These are phyloP conservation scores for Datisca glomerata DNA, from an alignment of 306 rosid genomes.

Conservation along the genomic window DNA sequence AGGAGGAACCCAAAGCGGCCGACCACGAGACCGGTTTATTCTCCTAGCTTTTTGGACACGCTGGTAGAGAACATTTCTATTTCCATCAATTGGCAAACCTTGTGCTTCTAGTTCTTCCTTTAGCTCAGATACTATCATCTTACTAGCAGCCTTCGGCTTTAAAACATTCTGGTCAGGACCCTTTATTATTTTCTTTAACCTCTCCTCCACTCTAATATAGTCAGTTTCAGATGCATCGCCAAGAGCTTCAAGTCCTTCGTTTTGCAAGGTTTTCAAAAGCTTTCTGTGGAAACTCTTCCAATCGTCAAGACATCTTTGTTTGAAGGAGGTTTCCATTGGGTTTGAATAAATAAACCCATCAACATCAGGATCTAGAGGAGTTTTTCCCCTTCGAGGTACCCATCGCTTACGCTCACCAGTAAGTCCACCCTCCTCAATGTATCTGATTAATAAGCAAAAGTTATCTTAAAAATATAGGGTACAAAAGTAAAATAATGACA, in stretches of 20 bases:
- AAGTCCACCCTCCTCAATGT: conserved; percentile 84
- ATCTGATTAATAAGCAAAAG: conserved; percentile 41
- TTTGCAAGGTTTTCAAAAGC: conserved; percentile 53
- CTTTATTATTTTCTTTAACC: conserved; percentile 69
- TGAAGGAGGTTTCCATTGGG: conserved; percentile 90
- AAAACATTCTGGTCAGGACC: conserved; percentile 73
- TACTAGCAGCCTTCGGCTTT: conserved; percentile 98
- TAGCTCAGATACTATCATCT: conserved; percentile 83
- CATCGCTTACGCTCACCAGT: conserved; percentile 95
- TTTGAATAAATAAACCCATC: conserved; percentile 84
- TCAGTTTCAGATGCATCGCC: conserved; percentile 81
- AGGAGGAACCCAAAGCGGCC: conserved; percentile 99
- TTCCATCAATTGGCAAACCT: conserved; percentile 85
- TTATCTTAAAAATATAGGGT: too few relatives aligned
- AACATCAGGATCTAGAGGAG: conserved; percentile 95
- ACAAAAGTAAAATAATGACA: too few relatives aligned
- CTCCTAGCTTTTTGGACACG: conserved; percentile 99
- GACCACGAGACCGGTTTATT: conserved; percentile 93
- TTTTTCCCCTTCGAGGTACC: conserved; percentile 92
- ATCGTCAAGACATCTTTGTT: conserved; percentile 74
- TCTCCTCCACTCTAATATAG: conserved; percentile 63
- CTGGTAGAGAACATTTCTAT: conserved; percentile 95
- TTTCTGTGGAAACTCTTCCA: conserved; percentile 55
- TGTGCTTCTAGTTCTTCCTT: conserved; percentile 96
- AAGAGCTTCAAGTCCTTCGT: conserved; percentile 61